Percentiles rank a stretch among this genome's conserved stretches.
Evolutionary conservation across 495 filamentous ascomycete genomes (phyloP).

Genomic region (Jackrogersella multiformis): DNA sequence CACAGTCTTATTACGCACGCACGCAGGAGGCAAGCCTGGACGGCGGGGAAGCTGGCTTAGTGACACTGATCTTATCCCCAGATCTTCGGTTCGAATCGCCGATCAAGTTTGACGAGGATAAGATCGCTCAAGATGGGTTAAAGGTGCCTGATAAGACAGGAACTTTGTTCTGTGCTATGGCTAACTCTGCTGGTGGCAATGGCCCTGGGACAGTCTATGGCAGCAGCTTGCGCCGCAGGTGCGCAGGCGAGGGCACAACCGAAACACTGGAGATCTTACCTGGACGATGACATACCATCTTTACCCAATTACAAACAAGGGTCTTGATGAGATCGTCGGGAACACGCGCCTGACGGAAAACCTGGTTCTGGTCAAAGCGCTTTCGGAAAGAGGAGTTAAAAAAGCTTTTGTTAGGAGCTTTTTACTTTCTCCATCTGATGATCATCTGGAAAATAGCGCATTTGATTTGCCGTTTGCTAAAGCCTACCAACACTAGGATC

Average conservation of each 20-base stretch:
- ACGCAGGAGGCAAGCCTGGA: too few relatives aligned
- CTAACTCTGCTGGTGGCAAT: neutral
- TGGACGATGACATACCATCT: constrained; percentile 22
- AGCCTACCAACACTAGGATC: constrained; percentile 1
- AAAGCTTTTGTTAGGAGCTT: constrained; percentile 10
- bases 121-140: constrained; percentile 11
- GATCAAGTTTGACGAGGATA: constrained; percentile 30
- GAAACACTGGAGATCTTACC: constrained; percentile 20
- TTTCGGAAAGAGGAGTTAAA: constrained; percentile 4
- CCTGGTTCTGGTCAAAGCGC: constrained; percentile 25
- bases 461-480: constrained; percentile 14
- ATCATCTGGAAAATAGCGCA: constrained; percentile 31
- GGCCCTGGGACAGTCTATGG: constrained; percentile 5
- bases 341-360: constrained; percentile 17
- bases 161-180: constrained; percentile 12
- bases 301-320: constrained; percentile 20
- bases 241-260: neutral
- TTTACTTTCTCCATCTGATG: constrained; percentile 26
- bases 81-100: constrained; percentile 40
- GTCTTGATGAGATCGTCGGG: constrained; percentile 19
- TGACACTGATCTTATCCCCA: constrained; percentile 24
- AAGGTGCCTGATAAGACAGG: constrained; percentile 1
- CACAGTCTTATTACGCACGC: constrained; percentile 16
- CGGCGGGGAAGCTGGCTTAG: constrained; percentile 9
- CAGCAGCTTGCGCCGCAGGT: neutral